Evolutionary conservation across 371 early-diverging fungal genomes (phyloP), one percentile per base, ranked within the genome.

Genomic region (Mycotypha africana): DNA sequence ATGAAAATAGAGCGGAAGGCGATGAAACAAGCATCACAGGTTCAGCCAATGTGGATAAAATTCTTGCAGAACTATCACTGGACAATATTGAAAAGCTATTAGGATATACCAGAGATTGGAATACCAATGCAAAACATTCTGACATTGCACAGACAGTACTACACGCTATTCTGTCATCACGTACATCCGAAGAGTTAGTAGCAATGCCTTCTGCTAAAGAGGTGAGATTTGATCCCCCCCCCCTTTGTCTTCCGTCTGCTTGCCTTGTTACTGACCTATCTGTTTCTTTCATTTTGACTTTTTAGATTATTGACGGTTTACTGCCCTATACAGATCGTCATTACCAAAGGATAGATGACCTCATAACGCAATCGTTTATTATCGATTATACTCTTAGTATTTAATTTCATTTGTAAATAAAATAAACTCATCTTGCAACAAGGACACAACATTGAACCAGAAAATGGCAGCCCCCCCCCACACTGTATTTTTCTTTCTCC

Each of bases 311-410:
- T 28, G 89, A 88, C 32, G 86, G 88, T 17, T 57, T 96, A 38
- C 59, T 90, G 42, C 90, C 96, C 23, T 97, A 95, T 57, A 87
- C 93, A 7, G 92, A 97, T 55, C 86, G 95, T 38, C 96, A 96
- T 62, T 91, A 83, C 60, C 77, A 78, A 48, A 84, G 91, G 38
- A 70, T 92, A 2, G 91, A 93, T 50, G 75, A 79, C 38, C 56
- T 93, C 37, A 65, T 95, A 16, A 91, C 89, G n/a, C 81, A 87
- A 67, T 89, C 89, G 22, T 90, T 81, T 59, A 78, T 94, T 25
- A 65, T 97, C 35, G 94, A 93, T 58, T 85, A 89, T 49, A 88
- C 91, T n/a, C 70, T 90, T 51, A 83, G n/a, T n/a, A n/a, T n/a
- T n/a, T n/a, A n/a, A n/a, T n/a, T n/a, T n/a, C n/a, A n/a, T n/a